A percentile compares a stretch with the other conserved stretches of the same genome.
Evolutionary conservation across 1,284 basidiomycete species (phyloP).

Genomic region (Tremellales sp.): DNA sequence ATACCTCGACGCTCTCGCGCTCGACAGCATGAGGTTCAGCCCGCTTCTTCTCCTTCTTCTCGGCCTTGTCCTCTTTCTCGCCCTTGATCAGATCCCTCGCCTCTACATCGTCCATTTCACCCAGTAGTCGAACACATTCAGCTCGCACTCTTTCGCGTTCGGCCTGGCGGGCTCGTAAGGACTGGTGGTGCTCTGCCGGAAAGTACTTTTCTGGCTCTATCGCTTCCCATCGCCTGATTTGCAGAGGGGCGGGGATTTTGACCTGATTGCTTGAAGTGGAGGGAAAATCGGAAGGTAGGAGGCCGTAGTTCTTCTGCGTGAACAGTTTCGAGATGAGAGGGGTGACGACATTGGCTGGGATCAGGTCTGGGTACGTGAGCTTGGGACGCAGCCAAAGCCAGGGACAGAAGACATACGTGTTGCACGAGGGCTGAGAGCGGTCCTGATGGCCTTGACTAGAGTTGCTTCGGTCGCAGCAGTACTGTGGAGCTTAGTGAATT

Average conservation of each 20-base stretch:
- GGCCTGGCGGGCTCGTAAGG: constrained; percentile 10
- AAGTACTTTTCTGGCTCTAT: constrained; percentile 28
- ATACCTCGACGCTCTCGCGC: constrained; percentile 1
- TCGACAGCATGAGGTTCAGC: background rate
- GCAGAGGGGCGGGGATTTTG: constrained; percentile 32
- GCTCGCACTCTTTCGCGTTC: constrained; percentile 28
- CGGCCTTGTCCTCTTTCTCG: constrained; percentile 13
- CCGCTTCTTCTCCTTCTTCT: constrained; percentile 9
- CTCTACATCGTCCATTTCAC: constrained; percentile 28
- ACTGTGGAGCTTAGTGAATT: constrained; percentile 9
- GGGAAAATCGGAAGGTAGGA: constrained; percentile 30
- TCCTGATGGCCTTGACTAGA: constrained; percentile 33
- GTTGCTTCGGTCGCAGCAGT: constrained; percentile 21
- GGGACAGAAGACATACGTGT: background rate
- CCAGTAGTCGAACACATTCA: constrained; percentile 25
- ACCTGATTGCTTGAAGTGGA: constrained; percentile 6
- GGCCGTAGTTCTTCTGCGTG: constrained; percentile 32
- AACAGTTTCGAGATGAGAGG: constrained; percentile 31
- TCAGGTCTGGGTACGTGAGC: constrained; percentile 14
- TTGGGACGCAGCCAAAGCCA: background rate
- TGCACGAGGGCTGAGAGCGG: constrained; percentile 8
- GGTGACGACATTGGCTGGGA: constrained; percentile 17
- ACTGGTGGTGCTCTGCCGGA: constrained; percentile 20
- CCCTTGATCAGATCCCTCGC: constrained; percentile 32
- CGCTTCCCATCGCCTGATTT: constrained; percentile 41